phyloP scores from a whole-genome alignment of 2,329 filamentous ascomycete genomes.

The Botrytis galanthina region DNA sequence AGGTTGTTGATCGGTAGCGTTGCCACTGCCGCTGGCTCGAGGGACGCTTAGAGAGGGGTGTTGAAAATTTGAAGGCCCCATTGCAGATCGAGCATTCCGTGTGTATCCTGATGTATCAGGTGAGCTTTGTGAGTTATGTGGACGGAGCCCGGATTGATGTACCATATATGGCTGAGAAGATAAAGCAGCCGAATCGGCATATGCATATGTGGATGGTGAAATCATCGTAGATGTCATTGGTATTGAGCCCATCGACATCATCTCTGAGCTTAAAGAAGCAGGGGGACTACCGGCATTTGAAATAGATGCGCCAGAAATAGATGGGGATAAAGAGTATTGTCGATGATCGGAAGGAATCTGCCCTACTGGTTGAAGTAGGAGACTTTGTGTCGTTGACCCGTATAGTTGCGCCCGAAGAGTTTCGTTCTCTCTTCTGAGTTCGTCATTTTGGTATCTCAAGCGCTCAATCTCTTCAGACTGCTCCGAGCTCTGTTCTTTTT shows the following conservation, averaged over 20 bases:
- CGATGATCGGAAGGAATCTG: conserved; percentile 30
- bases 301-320: conserved; percentile 37
- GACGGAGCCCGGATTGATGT: conserved; percentile 39
- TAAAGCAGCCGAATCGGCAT: conserved; percentile 34
- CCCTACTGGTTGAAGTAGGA: conserved; percentile 30
- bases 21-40: conserved; percentile 29
- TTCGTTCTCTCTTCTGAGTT: conserved; percentile 44
- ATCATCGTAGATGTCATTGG: conserved; percentile 38
- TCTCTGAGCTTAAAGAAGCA: conserved; percentile 34
- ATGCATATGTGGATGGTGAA: conserved; percentile 35
- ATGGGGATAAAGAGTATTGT: conserved; percentile 38
- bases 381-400: conserved; percentile 36
- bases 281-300: conserved; percentile 37
- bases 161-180: conserved; percentile 40
- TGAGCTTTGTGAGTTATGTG: conserved; percentile 41
- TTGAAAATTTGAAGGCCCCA: conserved; percentile 39
- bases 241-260: conserved; percentile 38
- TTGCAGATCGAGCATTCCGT: conserved; percentile 37
- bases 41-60: conserved; percentile 34
- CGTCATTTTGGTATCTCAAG: conserved; percentile 42
- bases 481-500: conserved; percentile 42
- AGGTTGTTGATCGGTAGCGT: conserved; percentile 24
- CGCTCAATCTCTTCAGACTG: conserved; percentile 44
- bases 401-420: conserved; percentile 40
- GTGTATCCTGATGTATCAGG: conserved; percentile 39